Evolutionary conservation across 2,329 filamentous ascomycete genomes (phyloP).

Genomic region (Diaporthe caulivora): DNA sequence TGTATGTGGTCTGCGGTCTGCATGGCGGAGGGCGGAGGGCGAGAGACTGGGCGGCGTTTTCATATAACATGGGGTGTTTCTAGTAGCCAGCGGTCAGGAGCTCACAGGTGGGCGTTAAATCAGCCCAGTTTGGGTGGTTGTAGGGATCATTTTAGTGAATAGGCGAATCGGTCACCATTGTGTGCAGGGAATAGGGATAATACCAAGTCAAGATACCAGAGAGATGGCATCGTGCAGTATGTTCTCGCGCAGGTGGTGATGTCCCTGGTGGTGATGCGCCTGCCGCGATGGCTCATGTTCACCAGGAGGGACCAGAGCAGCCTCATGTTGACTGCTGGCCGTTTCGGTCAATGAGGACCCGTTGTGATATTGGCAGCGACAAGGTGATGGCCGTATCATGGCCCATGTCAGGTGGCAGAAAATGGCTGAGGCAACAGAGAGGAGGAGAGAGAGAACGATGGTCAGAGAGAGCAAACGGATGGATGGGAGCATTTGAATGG

Average conservation of each 20-base stretch:
- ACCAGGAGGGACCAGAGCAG: not conserved
- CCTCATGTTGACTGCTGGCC: not conserved
- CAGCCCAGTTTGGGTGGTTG: conserved; percentile 11
- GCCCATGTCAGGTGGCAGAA: not conserved
- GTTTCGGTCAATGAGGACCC: not conserved
- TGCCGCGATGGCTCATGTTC: not conserved
- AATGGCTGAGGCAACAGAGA: not conserved
- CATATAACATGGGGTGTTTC: not conserved
- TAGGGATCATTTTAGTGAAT: conserved; percentile 29
- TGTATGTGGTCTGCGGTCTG: not conserved
- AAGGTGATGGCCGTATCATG: not conserved
- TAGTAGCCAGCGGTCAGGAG: conserved; percentile 4
- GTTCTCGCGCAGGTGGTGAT: not conserved
- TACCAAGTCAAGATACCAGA: conserved; percentile 33
- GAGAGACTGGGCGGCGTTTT: not conserved
- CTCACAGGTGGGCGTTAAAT: conserved; percentile 14
- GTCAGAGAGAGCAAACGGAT: conserved; percentile 3
- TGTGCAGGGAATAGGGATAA: conserved; percentile 32
- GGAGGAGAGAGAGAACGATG: not conserved
- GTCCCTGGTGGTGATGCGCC: too few species aligned
- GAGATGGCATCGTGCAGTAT: not conserved
- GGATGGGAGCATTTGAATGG: conserved; percentile 28
- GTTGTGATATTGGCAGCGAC: not conserved
- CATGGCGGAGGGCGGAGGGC: too few species aligned
- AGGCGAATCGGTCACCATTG: conserved; percentile 1